phyloP scores from a whole-genome alignment of 1,139 yeast genomes.

The Yamadazyma dushanensis region DNA sequence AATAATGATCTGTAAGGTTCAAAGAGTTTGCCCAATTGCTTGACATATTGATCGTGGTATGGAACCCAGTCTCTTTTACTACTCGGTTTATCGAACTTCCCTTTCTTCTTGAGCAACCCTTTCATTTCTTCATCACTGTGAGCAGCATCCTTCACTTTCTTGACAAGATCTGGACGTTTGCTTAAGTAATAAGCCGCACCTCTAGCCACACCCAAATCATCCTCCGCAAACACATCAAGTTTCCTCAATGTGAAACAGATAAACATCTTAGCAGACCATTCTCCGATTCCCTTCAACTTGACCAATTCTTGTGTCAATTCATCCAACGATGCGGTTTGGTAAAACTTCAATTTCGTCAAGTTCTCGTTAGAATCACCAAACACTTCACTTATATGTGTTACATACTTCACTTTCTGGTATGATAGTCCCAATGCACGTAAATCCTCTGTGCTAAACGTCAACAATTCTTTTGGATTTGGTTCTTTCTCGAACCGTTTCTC shows the following conservation, averaged over 20 bases:
- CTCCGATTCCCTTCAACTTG: constrained; percentile 75
- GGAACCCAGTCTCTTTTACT: constrained; percentile 59
- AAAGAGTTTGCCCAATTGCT: constrained; percentile 56
- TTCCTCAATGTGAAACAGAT: constrained; percentile 66
- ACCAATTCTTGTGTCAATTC: constrained; percentile 58
- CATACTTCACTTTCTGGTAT: constrained; percentile 64
- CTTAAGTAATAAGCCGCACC: constrained; percentile 69
- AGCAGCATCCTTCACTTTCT: constrained; percentile 37
- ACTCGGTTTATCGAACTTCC: constrained; percentile 41
- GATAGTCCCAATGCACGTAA: constrained; percentile 71
- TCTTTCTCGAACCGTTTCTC: constrained; percentile 30
- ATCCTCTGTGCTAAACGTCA: constrained; percentile 41
- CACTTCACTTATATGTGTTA: constrained; percentile 59
- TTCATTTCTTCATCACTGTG: constrained; percentile 29
- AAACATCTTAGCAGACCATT: constrained; percentile 93
- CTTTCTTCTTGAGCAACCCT: constrained; percentile 30
- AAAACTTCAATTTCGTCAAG: constrained; percentile 42
- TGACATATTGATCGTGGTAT: constrained; percentile 57
- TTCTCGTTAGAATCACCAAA: constrained; percentile 42
- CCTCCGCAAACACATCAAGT: constrained; percentile 70
- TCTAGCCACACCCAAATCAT: constrained; percentile 82
- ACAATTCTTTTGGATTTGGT: constrained; percentile 56
- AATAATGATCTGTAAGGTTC: constrained; percentile 68
- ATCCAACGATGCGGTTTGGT: constrained; percentile 33
- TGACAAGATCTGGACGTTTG: constrained; percentile 52